Percentiles rank a stretch among this genome's conserved stretches.
phyloP scores from a whole-genome alignment of 2,329 filamentous ascomycete species.

The Xylaria sp. region DNA sequence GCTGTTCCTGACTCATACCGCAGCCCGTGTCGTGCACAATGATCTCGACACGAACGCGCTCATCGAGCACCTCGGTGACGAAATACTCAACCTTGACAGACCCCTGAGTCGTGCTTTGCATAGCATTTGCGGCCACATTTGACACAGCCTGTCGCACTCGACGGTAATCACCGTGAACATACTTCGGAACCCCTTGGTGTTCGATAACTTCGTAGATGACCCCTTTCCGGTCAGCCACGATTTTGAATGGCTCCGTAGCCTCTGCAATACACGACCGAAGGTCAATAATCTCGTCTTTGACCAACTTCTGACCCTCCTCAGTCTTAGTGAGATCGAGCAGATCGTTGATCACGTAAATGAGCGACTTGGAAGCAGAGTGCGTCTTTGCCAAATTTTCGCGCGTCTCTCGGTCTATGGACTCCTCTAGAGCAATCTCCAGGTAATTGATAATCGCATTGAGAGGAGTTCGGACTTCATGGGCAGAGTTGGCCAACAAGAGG shows the following conservation, averaged over 20 bases:
- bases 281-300: conserved; percentile 78
- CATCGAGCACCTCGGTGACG: conserved; percentile 48
- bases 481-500: conserved; percentile 77
- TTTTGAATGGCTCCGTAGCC: conserved; percentile 67
- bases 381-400: conserved; percentile 78
- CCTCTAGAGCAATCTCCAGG: conserved; percentile 83
- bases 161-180: conserved; percentile 73
- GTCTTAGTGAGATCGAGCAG: conserved; percentile 82
- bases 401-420: conserved; percentile 71
- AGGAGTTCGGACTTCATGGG: conserved; percentile 85
- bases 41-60: conserved; percentile 64
- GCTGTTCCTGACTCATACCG: conserved; percentile 54
- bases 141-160: conserved; percentile 76
- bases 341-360: conserved; percentile 93
- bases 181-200: conserved; percentile 62
- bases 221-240: conserved; percentile 70
- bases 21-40: conserved; percentile 69
- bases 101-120: conserved; percentile 68
- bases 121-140: conserved; percentile 79
- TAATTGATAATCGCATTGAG: conserved; percentile 94
- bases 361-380: conserved; percentile 83
- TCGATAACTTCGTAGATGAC: conserved; percentile 64
- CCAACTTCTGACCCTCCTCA: conserved; percentile 71
- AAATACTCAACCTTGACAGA: conserved; percentile 66
- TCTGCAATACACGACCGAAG: conserved; percentile 66